phyloP scores from a whole-genome alignment of 495 filamentous ascomycete genomes.

The Tuber magnatum region DNA sequence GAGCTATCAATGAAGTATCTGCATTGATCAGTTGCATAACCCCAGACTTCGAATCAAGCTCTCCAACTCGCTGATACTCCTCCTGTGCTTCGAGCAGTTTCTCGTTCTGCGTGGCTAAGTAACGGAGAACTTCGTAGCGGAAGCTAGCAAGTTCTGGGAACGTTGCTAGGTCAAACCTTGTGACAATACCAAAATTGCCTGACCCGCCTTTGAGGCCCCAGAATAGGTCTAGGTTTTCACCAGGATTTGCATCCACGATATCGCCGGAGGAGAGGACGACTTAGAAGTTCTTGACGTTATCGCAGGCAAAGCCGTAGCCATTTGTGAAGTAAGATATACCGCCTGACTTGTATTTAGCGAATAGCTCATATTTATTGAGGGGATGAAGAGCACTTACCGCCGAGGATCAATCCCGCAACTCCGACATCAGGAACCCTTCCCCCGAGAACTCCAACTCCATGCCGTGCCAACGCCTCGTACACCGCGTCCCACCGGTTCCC shows the following conservation, averaged over 20 bases:
- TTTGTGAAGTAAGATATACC: constrained; percentile 49
- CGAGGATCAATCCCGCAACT: constrained; percentile 52
- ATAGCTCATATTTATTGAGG: no score
- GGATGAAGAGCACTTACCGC: constrained; percentile 37
- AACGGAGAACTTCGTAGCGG: constrained; percentile 26
- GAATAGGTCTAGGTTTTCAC: constrained; percentile 46
- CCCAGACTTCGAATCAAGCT: neutral
- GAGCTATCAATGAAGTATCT: neutral
- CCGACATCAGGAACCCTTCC: constrained; percentile 51
- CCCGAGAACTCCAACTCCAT: constrained; percentile 49
- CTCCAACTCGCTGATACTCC: constrained; percentile 18
- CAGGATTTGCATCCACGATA: constrained; percentile 41
- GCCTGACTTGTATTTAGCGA: neutral
- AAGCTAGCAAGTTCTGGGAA: constrained; percentile 39
- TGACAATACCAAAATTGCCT: constrained; percentile 60
- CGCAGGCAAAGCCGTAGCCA: constrained; percentile 48
- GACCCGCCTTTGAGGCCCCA: constrained; percentile 52
- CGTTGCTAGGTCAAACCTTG: constrained; percentile 49
- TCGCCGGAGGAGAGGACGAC: constrained; percentile 44
- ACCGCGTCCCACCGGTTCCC: constrained; percentile 52
- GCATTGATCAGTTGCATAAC: neutral
- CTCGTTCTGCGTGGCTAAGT: constrained; percentile 8
- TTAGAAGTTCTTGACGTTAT: constrained; percentile 51
- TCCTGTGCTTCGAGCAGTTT: constrained; percentile 23
- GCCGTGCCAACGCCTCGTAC: constrained; percentile 47